These are phyloP conservation scores for Phoma sp. DNA, from an alignment of 2,329 filamentous ascomycete species.

Conservation along the genomic window DNA sequence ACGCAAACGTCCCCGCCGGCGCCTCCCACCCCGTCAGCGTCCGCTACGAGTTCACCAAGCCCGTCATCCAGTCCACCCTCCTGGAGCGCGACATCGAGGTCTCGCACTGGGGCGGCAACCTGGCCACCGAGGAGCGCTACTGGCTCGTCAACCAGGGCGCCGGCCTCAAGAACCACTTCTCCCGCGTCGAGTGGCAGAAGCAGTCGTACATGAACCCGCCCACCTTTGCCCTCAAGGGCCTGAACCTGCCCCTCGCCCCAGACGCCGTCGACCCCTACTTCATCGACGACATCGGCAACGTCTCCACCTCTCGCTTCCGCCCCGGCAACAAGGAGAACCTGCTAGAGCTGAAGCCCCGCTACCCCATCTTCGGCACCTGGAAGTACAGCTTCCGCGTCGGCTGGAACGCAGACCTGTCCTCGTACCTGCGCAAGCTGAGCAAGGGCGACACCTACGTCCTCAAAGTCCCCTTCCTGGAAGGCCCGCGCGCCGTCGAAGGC, in stretches of 20 bases:
- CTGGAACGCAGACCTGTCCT: conserved; percentile 87
- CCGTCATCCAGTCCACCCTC: conserved; percentile 76
- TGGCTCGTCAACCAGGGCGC: conserved; percentile 87
- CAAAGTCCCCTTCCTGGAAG: conserved; percentile 91
- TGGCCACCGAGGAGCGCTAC: conserved; percentile 94
- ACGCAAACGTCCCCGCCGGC: conserved; percentile 80
- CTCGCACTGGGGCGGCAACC: conserved; percentile 96
- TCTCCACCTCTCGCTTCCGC: conserved; percentile 90
- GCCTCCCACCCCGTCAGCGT: conserved; percentile 75
- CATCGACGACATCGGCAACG: conserved; percentile 94
- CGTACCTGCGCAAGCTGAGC: conserved; percentile 71
- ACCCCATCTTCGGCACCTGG: conserved; percentile 97
- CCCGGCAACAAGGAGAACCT: conserved; percentile 77
- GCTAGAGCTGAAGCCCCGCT: conserved; percentile 90
- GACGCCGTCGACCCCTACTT: conserved; percentile 91
- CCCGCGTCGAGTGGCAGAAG: conserved; percentile 57
- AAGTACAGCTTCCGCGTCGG: conserved; percentile 97
- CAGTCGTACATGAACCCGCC: conserved; percentile 74
- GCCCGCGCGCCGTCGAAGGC: conserved; percentile 84
- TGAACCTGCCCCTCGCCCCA: conserved; percentile 78
- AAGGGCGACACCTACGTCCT: conserved; percentile 77
- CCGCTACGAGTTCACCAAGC: conserved; percentile 95
- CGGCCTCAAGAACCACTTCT: conserved; percentile 63
- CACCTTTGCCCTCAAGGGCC: conserved; percentile 78
- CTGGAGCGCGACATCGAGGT: conserved; percentile 93